Conservation (phyloP, 2,329 filamentous ascomycete species). For the Fonsecaea pedrosoi region DNA sequence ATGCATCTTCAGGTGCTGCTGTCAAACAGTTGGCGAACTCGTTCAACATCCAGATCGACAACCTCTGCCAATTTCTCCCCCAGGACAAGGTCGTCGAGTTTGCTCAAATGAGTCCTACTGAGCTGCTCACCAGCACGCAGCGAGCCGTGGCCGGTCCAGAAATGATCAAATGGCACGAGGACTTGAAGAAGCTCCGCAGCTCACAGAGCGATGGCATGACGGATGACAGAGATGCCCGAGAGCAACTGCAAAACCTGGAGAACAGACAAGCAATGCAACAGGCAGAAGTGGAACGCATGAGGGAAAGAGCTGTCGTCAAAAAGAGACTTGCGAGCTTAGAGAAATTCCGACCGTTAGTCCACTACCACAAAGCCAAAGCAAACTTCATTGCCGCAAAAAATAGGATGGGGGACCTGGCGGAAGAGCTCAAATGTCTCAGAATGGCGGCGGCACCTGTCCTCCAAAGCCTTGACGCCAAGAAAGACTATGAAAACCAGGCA, state of each 20-base stretch:
- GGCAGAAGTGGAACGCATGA: constrained; percentile 81
- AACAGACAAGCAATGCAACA: constrained; percentile 75
- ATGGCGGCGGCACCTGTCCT: constrained; percentile 70
- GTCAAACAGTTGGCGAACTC: constrained; percentile 71
- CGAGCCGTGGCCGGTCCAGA: constrained; percentile 83
- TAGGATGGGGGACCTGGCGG: constrained; percentile 61
- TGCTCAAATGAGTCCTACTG: constrained; percentile 78
- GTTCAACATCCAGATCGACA: constrained; percentile 94
- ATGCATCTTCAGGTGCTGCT: constrained; percentile 64
- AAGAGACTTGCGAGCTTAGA: constrained; percentile 70
- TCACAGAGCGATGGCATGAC: constrained; percentile 70
- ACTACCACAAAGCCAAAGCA: constrained; percentile 64
- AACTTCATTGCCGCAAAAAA: constrained; percentile 61
- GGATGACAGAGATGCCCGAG: constrained; percentile 64
- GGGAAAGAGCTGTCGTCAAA: constrained; percentile 74
- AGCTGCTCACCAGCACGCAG: constrained; percentile 83
- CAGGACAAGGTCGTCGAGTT: constrained; percentile 97
- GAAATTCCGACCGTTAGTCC: constrained; percentile 68
- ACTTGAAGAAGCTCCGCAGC: constrained; percentile 73
- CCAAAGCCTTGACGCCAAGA: constrained; percentile 71
- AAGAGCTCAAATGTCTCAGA: constrained; percentile 67
- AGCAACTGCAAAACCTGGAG: constrained; percentile 71
- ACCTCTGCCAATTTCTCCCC: constrained; percentile 94
- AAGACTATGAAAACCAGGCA: constrained; percentile 64
- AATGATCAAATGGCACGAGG: constrained; percentile 78